Conservation (phyloP, 2,329 filamentous ascomycete species). For the Metarhizium humberi region DNA sequence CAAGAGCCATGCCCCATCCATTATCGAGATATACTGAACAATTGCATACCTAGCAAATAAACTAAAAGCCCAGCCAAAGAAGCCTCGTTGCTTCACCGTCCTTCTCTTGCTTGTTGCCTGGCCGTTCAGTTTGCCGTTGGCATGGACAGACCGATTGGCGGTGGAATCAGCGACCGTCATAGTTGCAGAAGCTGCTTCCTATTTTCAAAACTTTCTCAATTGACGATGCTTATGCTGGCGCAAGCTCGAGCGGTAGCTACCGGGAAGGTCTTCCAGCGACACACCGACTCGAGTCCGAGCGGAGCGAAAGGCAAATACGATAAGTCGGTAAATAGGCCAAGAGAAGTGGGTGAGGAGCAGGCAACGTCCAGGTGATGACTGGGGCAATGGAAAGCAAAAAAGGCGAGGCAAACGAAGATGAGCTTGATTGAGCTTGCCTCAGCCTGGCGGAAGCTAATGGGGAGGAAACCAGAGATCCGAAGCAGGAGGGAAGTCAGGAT, state of each 20-base stretch:
- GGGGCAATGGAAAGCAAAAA: too few species aligned
- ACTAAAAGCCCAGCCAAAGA: slow-evolving; percentile 33
- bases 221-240: neutral
- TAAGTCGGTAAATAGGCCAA: neutral
- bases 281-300: neutral
- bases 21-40: too few species aligned
- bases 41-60: slow-evolving; percentile 43
- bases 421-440: too few species aligned
- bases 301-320: neutral
- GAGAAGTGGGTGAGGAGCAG: neutral
- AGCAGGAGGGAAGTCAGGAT: too few species aligned
- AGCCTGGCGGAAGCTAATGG: too few species aligned
- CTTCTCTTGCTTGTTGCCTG: slow-evolving; percentile 16
- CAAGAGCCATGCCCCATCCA: too few species aligned
- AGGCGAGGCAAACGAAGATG: too few species aligned
- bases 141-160: slow-evolving; percentile 30
- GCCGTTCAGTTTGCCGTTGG: slow-evolving; percentile 22
- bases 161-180: slow-evolving; percentile 26
- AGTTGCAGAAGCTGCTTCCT: neutral
- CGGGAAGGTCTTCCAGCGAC: neutral
- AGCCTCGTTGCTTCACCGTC: slow-evolving; percentile 14
- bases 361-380: too few species aligned
- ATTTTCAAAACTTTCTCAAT: neutral
- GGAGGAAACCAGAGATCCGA: too few species aligned
- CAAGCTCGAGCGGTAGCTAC: too few species aligned